Evolutionary conservation across 2,329 filamentous ascomycete genomes (phyloP), one percentile per base, ranked within the genome.

Genomic region (Xylariaceae sp.): DNA sequence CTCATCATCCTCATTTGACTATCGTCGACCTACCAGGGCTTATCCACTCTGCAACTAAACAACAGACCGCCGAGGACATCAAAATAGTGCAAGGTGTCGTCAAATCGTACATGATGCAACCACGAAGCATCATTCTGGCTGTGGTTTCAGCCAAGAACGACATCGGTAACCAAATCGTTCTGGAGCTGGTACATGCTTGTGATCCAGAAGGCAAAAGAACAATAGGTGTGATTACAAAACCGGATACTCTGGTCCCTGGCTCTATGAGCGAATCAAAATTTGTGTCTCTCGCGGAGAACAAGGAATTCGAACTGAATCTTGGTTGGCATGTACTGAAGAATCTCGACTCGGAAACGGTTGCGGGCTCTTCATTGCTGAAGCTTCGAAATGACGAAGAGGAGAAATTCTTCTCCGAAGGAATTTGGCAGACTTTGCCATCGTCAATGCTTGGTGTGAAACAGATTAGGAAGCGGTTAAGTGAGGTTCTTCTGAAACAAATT

Each of bases 1-100:
- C 75, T 0, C 55, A 63, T 2, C 66, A 68, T 29, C 71, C 71
- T 2, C 70, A 77, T 16, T 63, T 82, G 14, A 82, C 78, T 0
- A 64, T 82, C 23, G 76, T 82, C 2, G 77, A 82, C 55, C 65
- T 82, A 1, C 79, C 78, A 0, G 78, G 79, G 2, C 59, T 83
- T 10, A 75, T 79, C 46, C 64, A 71, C 14, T 65, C 68, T 0
- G 62, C 68, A 7, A 71, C 65, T 27, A 67, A 68, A 25, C 60
- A 69, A 2, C 70, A 78, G 49, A 68, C 69, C 0, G 61, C 61
- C 3, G 55, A 61, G 3, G 73, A 75, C 36, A 65, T 68, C 1
- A 55, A 66, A 3, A 50, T 71, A 2, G 72, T 82, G 12, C 48
- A 64, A 8, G 50, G 66, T 0, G 60, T 82, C 21, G 73, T 80